Evolutionary conservation across 2,329 filamentous ascomycete genomes (phyloP).

Genomic region (Xylariaceae sp.): DNA sequence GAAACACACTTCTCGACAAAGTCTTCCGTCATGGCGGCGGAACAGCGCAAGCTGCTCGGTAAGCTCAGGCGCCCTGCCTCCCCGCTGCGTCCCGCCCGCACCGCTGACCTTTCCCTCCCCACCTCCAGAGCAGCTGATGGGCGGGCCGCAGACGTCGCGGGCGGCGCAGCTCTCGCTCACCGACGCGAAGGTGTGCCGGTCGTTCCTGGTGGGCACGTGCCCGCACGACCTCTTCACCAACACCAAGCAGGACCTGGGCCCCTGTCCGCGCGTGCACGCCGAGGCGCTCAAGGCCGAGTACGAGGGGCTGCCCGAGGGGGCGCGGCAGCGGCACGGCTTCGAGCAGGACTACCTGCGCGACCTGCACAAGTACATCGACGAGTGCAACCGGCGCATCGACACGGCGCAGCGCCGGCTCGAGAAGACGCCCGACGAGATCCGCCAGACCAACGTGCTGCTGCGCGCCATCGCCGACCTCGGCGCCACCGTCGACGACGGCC

Average conservation of each 20-base stretch:
- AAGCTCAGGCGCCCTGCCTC: conserved; percentile 18
- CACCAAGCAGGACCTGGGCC: conserved; percentile 93
- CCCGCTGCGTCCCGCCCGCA: neutral
- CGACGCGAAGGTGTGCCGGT: conserved; percentile 90
- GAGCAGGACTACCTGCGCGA: conserved; percentile 96
- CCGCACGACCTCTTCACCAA: conserved; percentile 99
- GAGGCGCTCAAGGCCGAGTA: conserved; percentile 87
- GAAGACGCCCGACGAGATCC: conserved; percentile 96
- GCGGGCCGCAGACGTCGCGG: conserved; percentile 63
- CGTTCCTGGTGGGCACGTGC: conserved; percentile 87
- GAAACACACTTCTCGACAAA: neutral
- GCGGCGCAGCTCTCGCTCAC: conserved; percentile 78
- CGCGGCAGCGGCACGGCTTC: conserved; percentile 76
- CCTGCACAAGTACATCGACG: conserved; percentile 92
- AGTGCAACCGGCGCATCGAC: conserved; percentile 92
- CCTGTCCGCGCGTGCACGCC: conserved; percentile 80
- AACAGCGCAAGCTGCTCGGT: conserved; percentile 94
- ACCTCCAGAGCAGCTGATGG: conserved; percentile 78
- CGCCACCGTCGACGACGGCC: conserved; percentile 69
- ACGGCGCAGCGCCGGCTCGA: conserved; percentile 81
- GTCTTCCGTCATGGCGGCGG: conserved; percentile 66
- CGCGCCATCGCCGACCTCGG: conserved; percentile 78
- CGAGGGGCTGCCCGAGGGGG: conserved; percentile 60
- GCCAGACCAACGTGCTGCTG: conserved; percentile 84
- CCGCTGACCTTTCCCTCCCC: conserved; percentile 4